Evolutionary conservation across 1,284 basidiomycete species (phyloP).

Genomic region (Tilletia indica): DNA sequence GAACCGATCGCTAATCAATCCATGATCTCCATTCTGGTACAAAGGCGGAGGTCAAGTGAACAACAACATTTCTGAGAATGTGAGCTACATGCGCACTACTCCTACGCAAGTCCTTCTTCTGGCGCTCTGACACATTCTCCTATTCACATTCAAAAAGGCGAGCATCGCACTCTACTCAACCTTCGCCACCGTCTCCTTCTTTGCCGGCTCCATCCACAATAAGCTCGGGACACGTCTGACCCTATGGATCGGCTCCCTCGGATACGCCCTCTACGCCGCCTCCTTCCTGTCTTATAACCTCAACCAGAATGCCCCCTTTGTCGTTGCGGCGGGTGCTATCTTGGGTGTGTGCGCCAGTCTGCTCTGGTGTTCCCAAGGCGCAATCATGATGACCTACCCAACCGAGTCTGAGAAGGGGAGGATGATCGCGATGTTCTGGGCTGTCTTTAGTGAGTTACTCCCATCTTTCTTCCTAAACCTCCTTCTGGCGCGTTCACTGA

Average conservation of each 20-base stretch:
- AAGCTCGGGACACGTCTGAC: conserved; percentile 70
- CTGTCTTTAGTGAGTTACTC: conserved; percentile 18
- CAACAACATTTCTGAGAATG: conserved; percentile 5
- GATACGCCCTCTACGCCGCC: conserved; percentile 66
- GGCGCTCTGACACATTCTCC: neutral
- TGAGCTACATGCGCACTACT: neutral
- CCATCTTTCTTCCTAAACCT: neutral
- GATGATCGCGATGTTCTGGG: conserved; percentile 17
- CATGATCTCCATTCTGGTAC: neutral
- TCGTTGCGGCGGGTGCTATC: conserved; percentile 72
- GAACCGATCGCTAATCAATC: neutral
- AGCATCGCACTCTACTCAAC: conserved; percentile 45
- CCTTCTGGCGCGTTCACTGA: neutral
- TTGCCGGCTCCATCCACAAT: conserved; percentile 67
- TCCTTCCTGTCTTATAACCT: conserved; percentile 63
- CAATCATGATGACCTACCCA: conserved; percentile 78
- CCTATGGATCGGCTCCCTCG: conserved; percentile 67
- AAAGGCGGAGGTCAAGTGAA: conserved; percentile 15
- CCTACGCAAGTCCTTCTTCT: neutral
- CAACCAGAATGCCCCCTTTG: conserved; percentile 55
- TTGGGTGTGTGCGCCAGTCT: conserved; percentile 79
- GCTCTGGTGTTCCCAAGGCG: conserved; percentile 68
- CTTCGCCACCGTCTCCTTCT: conserved; percentile 56
- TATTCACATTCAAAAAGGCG: conserved; percentile 22
- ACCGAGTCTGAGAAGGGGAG: conserved; percentile 70